Evolutionary conservation across 768 basidiomycete genomes (phyloP), one percentile per base, ranked within the genome.

Genomic region (Cubamyces lactineus): DNA sequence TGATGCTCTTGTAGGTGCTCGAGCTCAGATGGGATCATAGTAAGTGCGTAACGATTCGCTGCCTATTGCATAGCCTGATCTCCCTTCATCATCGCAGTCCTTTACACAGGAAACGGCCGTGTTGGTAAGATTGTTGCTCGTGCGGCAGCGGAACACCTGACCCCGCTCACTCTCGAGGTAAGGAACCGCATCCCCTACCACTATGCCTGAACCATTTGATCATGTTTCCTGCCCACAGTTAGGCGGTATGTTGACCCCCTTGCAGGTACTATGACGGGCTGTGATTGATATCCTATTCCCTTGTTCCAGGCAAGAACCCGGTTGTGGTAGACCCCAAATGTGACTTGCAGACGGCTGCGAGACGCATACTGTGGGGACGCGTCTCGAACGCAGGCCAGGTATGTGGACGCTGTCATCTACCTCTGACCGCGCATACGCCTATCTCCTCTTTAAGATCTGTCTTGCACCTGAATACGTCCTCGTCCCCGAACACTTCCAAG

Each of bases 311-410:
- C 28, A 91, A 93, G 72, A 86, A 83, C 0, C 91, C 92, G 1
- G 89, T 86, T 19, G 74, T 43, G 13, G 17, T 68, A 7, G 89
- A 93, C 70, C 80, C 88, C 0, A 86, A 84, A 57, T 46, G 38
- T 45, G 86, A 94, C 70, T 74, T 93, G 49, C 78, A 86, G 59
- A 75, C 79, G 3, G 80, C 86, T 0, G 89, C 89, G 2, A 82
- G 80, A 45, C 80, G 92, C 21, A 79, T 94, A 41, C 71, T 93
- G 34, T 94, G 91, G 90, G 91, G 91, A 19, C 92, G 91, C 67
- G 73, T 76, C 43, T 74, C 80, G 45, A 95, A 95, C 66, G 84
- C 84, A 0, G 93, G 93, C 1, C 79, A 79, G 69, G 76, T 77
- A 57, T 19, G 63, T 43, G 46, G 3, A 38, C 48, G n/a, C n/a